phyloP scores from a whole-genome alignment of 1,139 yeast genomes.

The Yamadazyma dendronema region DNA sequence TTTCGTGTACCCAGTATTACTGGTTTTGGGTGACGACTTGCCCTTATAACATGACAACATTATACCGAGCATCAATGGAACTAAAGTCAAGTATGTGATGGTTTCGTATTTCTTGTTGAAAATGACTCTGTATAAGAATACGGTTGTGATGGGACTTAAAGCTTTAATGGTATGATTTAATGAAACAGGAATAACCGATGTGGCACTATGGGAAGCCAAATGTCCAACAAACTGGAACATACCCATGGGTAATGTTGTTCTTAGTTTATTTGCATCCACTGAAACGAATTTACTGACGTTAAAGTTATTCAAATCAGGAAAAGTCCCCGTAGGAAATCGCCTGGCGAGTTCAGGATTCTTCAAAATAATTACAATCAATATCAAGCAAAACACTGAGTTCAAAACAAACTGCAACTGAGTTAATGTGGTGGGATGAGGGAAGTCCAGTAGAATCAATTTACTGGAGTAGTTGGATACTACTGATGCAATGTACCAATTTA shows the following conservation, averaged over 20 bases:
- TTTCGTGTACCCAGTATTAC: conserved; percentile 21
- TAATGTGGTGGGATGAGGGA: conserved; percentile 77
- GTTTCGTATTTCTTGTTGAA: conserved; percentile 55
- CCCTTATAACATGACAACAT: conserved; percentile 74
- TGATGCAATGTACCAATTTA: conserved; percentile 77
- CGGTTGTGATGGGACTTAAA: conserved; percentile 83
- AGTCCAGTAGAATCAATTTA: conserved; percentile 66
- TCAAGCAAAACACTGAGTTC: conserved; percentile 55
- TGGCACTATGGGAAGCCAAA: conserved; percentile 84
- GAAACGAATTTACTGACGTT: conserved; percentile 36
- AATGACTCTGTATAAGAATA: conserved; percentile 66
- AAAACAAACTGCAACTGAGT: conserved; percentile 82
- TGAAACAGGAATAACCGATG: conserved; percentile 84
- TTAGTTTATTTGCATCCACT: conserved; percentile 55
- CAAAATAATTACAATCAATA: conserved; percentile 23
- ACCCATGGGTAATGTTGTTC: conserved; percentile 89
- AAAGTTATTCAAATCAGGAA: conserved; percentile 36
- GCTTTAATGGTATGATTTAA: conserved; percentile 92
- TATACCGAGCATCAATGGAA: conserved; percentile 80
- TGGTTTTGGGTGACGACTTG: conserved; percentile 3
- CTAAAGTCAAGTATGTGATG: conserved; percentile 72
- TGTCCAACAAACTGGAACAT: conserved; percentile 89
- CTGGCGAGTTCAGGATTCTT: conserved; percentile 20
- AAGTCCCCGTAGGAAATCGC: conserved; percentile 56
- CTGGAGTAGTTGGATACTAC: conserved; percentile 81